Conservation (phyloP, 805 yeast species). For the Myxozyma neglecta region DNA sequence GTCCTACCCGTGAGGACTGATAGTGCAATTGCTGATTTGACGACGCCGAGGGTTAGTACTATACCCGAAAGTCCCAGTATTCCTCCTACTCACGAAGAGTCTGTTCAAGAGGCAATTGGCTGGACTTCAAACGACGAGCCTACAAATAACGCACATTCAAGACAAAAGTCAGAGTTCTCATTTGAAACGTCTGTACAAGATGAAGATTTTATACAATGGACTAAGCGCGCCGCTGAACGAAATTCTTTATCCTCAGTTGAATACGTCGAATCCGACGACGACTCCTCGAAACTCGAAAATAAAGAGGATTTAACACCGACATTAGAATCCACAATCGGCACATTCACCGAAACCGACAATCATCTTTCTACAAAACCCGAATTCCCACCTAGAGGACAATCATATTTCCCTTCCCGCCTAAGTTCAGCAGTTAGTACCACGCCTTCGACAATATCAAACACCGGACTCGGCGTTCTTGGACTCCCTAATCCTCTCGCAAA, state of each 20-base stretch:
- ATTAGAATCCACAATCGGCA: background rate
- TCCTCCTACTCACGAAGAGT: too few species aligned
- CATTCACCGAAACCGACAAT: background rate
- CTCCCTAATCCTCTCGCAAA: slow-evolving; percentile 1
- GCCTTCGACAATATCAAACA: background rate
- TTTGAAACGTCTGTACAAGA: slow-evolving; percentile 16
- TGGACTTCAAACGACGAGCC: background rate
- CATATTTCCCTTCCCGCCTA: slow-evolving; percentile 14
- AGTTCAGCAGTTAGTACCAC: background rate
- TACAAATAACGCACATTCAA: background rate
- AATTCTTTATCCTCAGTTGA: slow-evolving; percentile 23
- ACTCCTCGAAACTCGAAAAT: background rate
- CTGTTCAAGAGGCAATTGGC: background rate
- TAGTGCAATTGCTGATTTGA: background rate
- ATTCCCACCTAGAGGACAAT: slow-evolving; percentile 26
- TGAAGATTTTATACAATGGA: slow-evolving; percentile 20
- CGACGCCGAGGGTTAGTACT: background rate
- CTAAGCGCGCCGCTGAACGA: background rate
- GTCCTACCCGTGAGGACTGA: background rate
- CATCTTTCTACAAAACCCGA: background rate
- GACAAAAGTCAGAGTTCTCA: slow-evolving; percentile 15
- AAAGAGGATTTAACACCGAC: slow-evolving; percentile 8
- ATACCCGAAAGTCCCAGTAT: background rate
- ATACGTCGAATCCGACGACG: slow-evolving; percentile 21
- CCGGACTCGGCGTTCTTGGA: slow-evolving; percentile 5